These are phyloP conservation scores for Exserohilum turcica DNA, from an alignment of 2,329 filamentous ascomycete genomes.

Conservation along the genomic window DNA sequence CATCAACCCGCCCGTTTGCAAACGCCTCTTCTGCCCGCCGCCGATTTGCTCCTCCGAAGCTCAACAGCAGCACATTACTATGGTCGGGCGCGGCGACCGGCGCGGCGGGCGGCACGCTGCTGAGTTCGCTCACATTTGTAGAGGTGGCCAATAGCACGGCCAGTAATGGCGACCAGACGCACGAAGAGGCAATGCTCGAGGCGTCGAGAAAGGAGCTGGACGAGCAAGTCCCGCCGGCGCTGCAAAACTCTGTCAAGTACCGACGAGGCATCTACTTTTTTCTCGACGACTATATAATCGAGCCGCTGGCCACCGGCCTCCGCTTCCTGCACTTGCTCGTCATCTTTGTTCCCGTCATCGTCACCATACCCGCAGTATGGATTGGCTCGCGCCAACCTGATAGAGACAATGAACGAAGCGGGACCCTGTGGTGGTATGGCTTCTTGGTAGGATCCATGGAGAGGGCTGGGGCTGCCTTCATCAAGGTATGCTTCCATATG, in stretches of 20 bases:
- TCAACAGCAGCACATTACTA: slow-evolving; percentile 37
- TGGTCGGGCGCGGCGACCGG: slow-evolving; percentile 39
- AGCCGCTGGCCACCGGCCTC: slow-evolving; percentile 83
- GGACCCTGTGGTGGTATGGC: slow-evolving; percentile 92
- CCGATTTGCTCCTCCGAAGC: slow-evolving; percentile 44
- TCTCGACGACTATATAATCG: slow-evolving; percentile 73
- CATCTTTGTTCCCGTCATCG: slow-evolving; percentile 90
- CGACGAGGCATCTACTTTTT: slow-evolving; percentile 67
- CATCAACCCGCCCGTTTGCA: slow-evolving; percentile 32
- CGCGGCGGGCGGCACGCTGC: slow-evolving; percentile 33
- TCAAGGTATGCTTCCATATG: slow-evolving; percentile 68
- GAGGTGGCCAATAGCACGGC: slow-evolving; percentile 59
- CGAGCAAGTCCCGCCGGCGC: slow-evolving; percentile 68
- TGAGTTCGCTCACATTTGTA: slow-evolving; percentile 65
- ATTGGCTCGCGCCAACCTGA: slow-evolving; percentile 68
- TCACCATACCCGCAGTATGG: slow-evolving; percentile 80
- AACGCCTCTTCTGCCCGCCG: slow-evolving; percentile 37
- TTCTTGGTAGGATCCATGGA: slow-evolving; percentile 92
- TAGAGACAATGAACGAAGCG: slow-evolving; percentile 74
- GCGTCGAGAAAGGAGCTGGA: slow-evolving; percentile 77
- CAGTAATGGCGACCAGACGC: slow-evolving; percentile 63
- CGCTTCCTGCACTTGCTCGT: slow-evolving; percentile 85
- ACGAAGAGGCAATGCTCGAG: slow-evolving; percentile 85
- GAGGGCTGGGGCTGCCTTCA: slow-evolving; percentile 90
- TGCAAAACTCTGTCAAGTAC: slow-evolving; percentile 63